A percentile compares a stretch with the other conserved stretches of the same genome.
Evolutionary conservation across 1,284 basidiomycete genomes (phyloP).

Genomic region (Trichosporon sp.): DNA sequence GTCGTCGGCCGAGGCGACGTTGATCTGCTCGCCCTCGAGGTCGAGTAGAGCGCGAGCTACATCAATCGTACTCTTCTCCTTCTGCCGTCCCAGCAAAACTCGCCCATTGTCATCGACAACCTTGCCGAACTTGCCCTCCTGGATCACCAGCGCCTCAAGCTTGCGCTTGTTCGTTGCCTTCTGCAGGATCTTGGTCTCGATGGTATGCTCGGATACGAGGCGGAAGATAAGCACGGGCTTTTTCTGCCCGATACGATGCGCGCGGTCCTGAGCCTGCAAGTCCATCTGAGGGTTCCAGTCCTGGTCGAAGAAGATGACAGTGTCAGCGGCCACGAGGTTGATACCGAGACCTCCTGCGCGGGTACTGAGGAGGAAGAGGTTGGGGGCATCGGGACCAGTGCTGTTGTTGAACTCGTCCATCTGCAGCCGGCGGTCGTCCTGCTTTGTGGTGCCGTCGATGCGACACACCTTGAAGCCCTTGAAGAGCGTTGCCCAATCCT

Average conservation of each 20-base stretch:
- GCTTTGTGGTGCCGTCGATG: slow-evolving; percentile 79
- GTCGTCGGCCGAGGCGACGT: slow-evolving; percentile 71
- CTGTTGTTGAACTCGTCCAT: slow-evolving; percentile 79
- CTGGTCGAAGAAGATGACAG: slow-evolving; percentile 90
- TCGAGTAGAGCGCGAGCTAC: slow-evolving; percentile 73
- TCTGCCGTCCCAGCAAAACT: slow-evolving; percentile 47
- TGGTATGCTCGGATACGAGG: slow-evolving; percentile 76
- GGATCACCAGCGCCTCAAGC: slow-evolving; percentile 89
- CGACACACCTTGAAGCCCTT: slow-evolving; percentile 79
- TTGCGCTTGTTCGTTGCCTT: slow-evolving; percentile 80
- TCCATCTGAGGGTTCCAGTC: slow-evolving; percentile 98
- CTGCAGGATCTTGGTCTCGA: slow-evolving; percentile 87
- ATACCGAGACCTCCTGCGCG: slow-evolving; percentile 87
- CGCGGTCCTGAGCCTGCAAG: slow-evolving; percentile 89
- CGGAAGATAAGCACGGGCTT: slow-evolving; percentile 82
- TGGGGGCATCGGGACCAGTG: slow-evolving; percentile 63
- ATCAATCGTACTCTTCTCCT: slow-evolving; percentile 63
- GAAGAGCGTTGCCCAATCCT: slow-evolving; percentile 79
- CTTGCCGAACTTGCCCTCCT: slow-evolving; percentile 75
- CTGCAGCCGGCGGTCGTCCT: slow-evolving; percentile 71
- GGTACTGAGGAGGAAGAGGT: slow-evolving; percentile 84
- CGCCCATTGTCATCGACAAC: slow-evolving; percentile 53
- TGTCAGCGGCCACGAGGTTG: slow-evolving; percentile 88
- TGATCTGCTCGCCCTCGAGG: slow-evolving; percentile 81
- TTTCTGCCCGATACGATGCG: slow-evolving; percentile 91